A percentile compares a stretch with the other conserved stretches of the same genome.
Evolutionary conservation across 179 eudicot species (phyloP).

Genomic region (Actinidia arguta): DNA sequence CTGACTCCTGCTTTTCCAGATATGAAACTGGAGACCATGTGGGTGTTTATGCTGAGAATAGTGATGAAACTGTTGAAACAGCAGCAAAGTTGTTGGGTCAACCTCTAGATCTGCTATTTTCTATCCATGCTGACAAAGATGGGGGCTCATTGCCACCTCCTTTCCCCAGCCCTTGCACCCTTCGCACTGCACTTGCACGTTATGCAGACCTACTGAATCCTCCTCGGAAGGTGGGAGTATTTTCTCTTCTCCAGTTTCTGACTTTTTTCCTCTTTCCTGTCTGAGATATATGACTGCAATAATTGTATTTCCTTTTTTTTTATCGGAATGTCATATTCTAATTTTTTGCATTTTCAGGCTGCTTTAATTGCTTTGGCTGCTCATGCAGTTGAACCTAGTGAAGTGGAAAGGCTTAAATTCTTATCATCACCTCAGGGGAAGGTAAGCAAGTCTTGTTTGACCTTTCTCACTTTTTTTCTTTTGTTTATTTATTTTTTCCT

Average conservation of each 20-base stretch:
- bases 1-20: conserved; percentile 39
- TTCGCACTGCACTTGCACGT: conserved; percentile 72
- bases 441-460: conserved; percentile 41
- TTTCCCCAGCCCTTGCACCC: conserved; percentile 74
- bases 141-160: conserved; percentile 81
- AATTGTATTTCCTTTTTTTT: background rate
- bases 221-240: conserved; percentile 79
- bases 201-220: conserved; percentile 88
- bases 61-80: conserved; percentile 72
- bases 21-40: conserved; percentile 98
- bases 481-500: background rate
- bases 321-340: background rate
- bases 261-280: background rate
- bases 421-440: conserved; percentile 98
- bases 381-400: conserved; percentile 85
- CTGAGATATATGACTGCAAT: background rate
- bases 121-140: conserved; percentile 80
- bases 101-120: conserved; percentile 75
- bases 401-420: conserved; percentile 82
- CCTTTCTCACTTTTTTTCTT: background rate
- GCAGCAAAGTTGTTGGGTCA: conserved; percentile 73
- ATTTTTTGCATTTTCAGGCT: conserved; percentile 51
- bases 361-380: conserved; percentile 91
- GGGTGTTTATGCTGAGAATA: conserved; percentile 91
- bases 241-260: background rate